These are phyloP conservation scores for Paxillus involutus DNA, from an alignment of 768 basidiomycete genomes.

Conservation along the genomic window DNA sequence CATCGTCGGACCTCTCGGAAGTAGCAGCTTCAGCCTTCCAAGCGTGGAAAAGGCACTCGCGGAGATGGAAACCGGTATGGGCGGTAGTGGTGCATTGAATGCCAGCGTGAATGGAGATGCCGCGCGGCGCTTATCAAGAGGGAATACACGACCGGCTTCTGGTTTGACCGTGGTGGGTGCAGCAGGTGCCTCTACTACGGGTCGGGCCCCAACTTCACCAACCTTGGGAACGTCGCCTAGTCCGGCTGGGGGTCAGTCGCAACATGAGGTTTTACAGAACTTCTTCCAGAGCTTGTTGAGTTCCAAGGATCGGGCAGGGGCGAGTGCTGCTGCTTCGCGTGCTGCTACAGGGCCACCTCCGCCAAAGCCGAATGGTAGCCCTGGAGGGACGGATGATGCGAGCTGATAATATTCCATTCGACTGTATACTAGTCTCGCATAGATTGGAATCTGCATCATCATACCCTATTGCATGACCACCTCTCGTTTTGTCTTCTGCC, in stretches of 20 bases:
- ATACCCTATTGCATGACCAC: background rate
- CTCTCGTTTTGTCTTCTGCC: background rate
- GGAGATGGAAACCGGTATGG: constrained; percentile 77
- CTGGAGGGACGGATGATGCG: constrained; percentile 38
- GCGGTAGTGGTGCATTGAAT: constrained; percentile 31
- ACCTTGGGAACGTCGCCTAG: constrained; percentile 37
- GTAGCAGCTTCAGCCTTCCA: constrained; percentile 81
- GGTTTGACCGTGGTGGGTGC: constrained; percentile 42
- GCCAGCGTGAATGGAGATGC: constrained; percentile 36
- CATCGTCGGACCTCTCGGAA: constrained; percentile 91
- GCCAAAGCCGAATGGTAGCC: constrained; percentile 36
- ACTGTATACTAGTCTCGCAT: constrained; percentile 1
- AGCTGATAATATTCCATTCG: constrained; percentile 19
- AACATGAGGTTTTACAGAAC: constrained; percentile 82
- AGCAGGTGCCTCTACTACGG: constrained; percentile 29
- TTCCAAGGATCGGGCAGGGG: constrained; percentile 56
- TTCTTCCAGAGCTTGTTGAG: constrained; percentile 85
- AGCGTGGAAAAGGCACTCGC: constrained; percentile 84
- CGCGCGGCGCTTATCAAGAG: constrained; percentile 33
- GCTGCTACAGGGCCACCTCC: constrained; percentile 10
- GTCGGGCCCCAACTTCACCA: constrained; percentile 41
- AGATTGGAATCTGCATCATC: background rate
- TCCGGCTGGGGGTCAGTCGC: constrained; percentile 56
- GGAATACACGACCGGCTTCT: constrained; percentile 27
- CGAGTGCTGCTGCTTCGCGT: constrained; percentile 31